Base-by-base conservation (phyloP, 768 basidiomycete species). In the Mycena amicta region DNA sequence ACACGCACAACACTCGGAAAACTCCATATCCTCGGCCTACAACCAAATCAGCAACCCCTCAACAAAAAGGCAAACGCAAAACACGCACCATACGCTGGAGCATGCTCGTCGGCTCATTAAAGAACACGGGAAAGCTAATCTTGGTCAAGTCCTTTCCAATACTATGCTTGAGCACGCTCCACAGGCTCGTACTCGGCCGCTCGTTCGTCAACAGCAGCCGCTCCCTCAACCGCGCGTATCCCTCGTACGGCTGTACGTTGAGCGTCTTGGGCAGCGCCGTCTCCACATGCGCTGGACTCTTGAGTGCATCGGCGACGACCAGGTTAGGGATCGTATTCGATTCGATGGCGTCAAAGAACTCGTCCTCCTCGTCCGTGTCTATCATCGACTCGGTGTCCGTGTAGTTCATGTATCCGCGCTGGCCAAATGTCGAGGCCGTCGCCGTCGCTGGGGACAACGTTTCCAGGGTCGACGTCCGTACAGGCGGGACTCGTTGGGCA, bases 281-380 rank as follows among this genome's bases (percentile, higher is more conserved):
- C 53, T 67, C 68, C 25, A 68, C 72, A 59, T 63, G 77, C 50
- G 55, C 72, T 47, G 79, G 81, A 57, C 79, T 80, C 23, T 80
- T 74, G n/a, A 93, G 79, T 13, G 82, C 79, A 26, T 87, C 80
- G 50, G 85, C 82, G 18, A 95, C 80, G 26, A 89, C 74, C 16
- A 95, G 77, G 66, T 89, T 92, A 4, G 92, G 90, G 0, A 95
- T 74, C 40, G 79, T 85, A 47, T 89, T 89, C 16, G 86, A 73
- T 68, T 98, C 95, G 67, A 98, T 95, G 28, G 96, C 95, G 70
- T 98, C 96, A 69, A 96, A 98, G 73, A 98, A 98, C 72, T 98
- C 95, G 73, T 98, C 96, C 67, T 95, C 90, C 41, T 92, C 90
- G 66, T 91, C 90, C 1, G 88, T 89, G 11, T 77, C 79, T 16